Percentiles rank a stretch among this genome's conserved stretches.
Evolutionary conservation across 257 asterid species (phyloP).

Genomic region (Anisodus acutangulus): DNA sequence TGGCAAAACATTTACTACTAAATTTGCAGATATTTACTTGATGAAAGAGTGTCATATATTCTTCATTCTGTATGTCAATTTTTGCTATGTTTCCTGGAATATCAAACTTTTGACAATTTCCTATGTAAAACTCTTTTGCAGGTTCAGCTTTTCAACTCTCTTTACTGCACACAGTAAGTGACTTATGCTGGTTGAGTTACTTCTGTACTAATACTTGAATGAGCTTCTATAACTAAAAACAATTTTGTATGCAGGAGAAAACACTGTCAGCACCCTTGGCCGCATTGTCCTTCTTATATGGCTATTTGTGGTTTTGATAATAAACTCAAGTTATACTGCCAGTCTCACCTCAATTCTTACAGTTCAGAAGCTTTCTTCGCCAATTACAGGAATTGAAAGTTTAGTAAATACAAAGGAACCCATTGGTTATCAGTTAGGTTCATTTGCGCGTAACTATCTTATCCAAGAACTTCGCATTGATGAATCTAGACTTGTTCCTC

Average conservation of each 20-base stretch:
- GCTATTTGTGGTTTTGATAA: slow-evolving; percentile 66
- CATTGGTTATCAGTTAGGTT: slow-evolving; percentile 64
- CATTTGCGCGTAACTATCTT: slow-evolving; percentile 60
- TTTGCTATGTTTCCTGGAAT: neutral
- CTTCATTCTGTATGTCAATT: neutral
- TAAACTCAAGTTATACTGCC: slow-evolving; percentile 69
- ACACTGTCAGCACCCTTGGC: slow-evolving; percentile 56
- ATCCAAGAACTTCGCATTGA: slow-evolving; percentile 52
- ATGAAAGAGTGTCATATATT: neutral
- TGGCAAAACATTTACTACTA: slow-evolving; percentile 1
- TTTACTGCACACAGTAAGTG: slow-evolving; percentile 47
- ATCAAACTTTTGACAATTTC: neutral
- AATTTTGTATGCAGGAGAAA: slow-evolving; percentile 51
- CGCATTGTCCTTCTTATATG: slow-evolving; percentile 58
- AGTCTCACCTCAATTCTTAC: slow-evolving; percentile 75
- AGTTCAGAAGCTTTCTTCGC: slow-evolving; percentile 58
- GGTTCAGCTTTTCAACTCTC: slow-evolving; percentile 52
- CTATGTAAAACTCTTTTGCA: slow-evolving; percentile 33
- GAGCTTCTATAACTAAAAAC: neutral
- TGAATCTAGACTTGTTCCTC: slow-evolving; percentile 61
- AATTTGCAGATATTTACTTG: neutral
- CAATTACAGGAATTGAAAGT: slow-evolving; percentile 63
- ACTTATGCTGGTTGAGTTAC: neutral
- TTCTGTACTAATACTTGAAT: neutral
- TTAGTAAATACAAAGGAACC: slow-evolving; percentile 44